phyloP scores from a whole-genome alignment of 768 basidiomycete genomes.

The Xerocomellus amylosporus region DNA sequence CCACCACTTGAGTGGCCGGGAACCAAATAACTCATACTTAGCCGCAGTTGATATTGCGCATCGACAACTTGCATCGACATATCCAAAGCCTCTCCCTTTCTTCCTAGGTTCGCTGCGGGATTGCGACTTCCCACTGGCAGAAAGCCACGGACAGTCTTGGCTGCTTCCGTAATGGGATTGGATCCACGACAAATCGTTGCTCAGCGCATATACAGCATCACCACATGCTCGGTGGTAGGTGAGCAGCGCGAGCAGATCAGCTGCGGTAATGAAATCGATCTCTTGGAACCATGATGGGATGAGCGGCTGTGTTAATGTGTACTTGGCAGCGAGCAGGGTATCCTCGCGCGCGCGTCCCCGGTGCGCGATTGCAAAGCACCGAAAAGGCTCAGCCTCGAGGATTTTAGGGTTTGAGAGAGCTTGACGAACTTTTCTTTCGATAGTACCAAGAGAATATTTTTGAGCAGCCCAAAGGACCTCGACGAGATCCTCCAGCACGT shows the following conservation, averaged over 20 bases:
- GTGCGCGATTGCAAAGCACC: constrained; percentile 33
- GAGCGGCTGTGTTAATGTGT: constrained; percentile 26
- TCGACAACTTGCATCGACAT: background rate
- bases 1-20: constrained; percentile 13
- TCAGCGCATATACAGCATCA: constrained; percentile 5
- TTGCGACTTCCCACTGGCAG: too few species aligned
- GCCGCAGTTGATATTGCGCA: background rate
- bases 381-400: constrained; percentile 22
- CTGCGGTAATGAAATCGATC: constrained; percentile 25
- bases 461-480: constrained; percentile 12
- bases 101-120: too few species aligned
- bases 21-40: background rate
- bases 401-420: constrained; percentile 18
- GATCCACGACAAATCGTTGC: constrained; percentile 12
- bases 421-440: constrained; percentile 19
- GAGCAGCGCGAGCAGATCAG: constrained; percentile 26
- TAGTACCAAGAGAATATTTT: constrained; percentile 16
- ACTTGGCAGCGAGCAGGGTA: constrained; percentile 28
- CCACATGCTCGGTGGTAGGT: constrained; percentile 18
- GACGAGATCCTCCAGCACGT: constrained; percentile 1
- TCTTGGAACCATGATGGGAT: constrained; percentile 24
- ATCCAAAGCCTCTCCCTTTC: background rate
- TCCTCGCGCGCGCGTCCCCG: constrained; percentile 22
- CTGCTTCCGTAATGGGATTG: constrained; percentile 4
- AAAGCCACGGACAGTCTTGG: background rate